These are phyloP conservation scores for Lecanicillium sp. DNA, from an alignment of 2,329 filamentous ascomycete species.

Conservation along the genomic window DNA sequence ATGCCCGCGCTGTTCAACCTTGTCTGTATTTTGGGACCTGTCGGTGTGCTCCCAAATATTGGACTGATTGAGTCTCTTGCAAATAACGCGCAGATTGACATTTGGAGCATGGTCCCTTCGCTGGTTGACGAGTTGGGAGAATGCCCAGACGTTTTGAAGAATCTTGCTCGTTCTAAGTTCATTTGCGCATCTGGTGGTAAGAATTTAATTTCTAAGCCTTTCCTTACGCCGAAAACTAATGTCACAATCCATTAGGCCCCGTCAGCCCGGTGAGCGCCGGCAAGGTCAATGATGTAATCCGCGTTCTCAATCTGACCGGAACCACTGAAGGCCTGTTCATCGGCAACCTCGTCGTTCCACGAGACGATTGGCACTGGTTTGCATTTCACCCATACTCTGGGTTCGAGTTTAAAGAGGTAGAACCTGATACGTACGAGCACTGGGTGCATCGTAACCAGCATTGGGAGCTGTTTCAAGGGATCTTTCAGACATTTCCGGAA, in stretches of 20 bases:
- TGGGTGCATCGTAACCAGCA: constrained; percentile 24
- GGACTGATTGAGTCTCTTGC: constrained; percentile 24
- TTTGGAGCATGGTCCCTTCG: constrained; percentile 30
- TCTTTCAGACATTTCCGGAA: constrained; percentile 24
- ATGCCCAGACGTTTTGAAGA: constrained; percentile 20
- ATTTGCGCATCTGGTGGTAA: constrained; percentile 27
- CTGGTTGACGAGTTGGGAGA: constrained; percentile 26
- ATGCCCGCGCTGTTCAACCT: constrained; percentile 27
- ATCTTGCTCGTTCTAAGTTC: constrained; percentile 23
- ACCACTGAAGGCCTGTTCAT: constrained; percentile 27
- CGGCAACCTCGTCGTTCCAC: constrained; percentile 18
- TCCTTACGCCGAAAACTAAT: not conserved
- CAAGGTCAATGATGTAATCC: constrained; percentile 23
- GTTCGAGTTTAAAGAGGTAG: constrained; percentile 24
- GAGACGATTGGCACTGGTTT: constrained; percentile 25
- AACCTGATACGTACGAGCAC: constrained; percentile 21
- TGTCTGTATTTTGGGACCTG: constrained; percentile 27
- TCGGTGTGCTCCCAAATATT: constrained; percentile 25
- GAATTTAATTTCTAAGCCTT: not conserved
- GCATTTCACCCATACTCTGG: constrained; percentile 25
- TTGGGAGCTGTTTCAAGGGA: constrained; percentile 20
- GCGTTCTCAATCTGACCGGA: constrained; percentile 25
- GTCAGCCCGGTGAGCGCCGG: constrained; percentile 18
- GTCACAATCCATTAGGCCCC: constrained; percentile 13
- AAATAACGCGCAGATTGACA: constrained; percentile 25